Percentiles rank a stretch among this genome's conserved stretches.
phyloP scores from a whole-genome alignment of 2,329 filamentous ascomycete species.

The Aureobasidium pullulans region DNA sequence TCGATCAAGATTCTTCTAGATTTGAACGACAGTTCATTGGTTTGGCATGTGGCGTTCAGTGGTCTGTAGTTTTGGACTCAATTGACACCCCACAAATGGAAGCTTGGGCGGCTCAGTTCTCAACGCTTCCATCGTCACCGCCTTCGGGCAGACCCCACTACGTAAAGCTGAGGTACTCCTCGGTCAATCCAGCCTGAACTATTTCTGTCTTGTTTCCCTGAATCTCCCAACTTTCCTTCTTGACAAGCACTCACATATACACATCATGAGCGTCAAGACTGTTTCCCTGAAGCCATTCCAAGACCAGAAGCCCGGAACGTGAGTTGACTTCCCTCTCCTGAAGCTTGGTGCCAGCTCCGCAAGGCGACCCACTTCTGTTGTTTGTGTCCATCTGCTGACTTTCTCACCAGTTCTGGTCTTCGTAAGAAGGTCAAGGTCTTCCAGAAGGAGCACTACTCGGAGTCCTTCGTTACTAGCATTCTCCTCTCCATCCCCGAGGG shows the following conservation, averaged over 20 bases:
- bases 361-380: not conserved
- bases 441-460: constrained; percentile 90
- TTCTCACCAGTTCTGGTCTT: constrained; percentile 70
- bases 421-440: constrained; percentile 99
- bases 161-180: not conserved
- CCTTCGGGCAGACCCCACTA: constrained; percentile 3
- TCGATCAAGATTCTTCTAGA: not conserved
- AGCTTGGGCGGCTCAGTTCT: constrained; percentile 5
- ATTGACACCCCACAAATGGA: not conserved
- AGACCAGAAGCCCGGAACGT: constrained; percentile 99
- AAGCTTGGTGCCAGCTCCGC: not conserved
- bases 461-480: constrained; percentile 90
- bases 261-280: constrained; percentile 64
- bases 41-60: not conserved
- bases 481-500: constrained; percentile 95
- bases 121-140: constrained; percentile 7
- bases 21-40: not conserved
- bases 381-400: not conserved
- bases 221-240: not conserved
- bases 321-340: constrained; percentile 41
- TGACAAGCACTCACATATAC: constrained; percentile 5
- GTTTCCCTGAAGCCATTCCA: constrained; percentile 79
- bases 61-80: not conserved
- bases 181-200: not conserved
- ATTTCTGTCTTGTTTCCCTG: not conserved